Evolutionary conservation across 2,329 filamentous ascomycete genomes (phyloP).

Genomic region (Lasiodiplodia hormozganensis): DNA sequence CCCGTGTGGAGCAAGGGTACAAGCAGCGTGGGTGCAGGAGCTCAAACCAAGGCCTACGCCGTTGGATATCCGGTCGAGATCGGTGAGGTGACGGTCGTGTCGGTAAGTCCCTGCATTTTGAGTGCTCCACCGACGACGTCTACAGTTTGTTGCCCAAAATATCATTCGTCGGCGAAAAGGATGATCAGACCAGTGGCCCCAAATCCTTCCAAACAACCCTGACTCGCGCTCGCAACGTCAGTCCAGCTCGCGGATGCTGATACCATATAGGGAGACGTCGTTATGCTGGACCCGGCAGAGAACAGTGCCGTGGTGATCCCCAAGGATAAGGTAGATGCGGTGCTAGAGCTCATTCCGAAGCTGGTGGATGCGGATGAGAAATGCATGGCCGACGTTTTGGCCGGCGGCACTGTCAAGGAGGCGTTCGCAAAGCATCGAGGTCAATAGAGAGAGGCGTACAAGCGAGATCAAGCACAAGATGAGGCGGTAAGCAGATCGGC

Average conservation of each 20-base stretch:
- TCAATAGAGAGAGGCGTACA: constrained; percentile 5
- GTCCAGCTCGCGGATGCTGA: constrained; percentile 10
- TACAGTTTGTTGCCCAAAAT: background rate
- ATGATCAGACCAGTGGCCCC: background rate
- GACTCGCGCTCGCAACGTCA: background rate
- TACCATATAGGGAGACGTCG: constrained; percentile 64
- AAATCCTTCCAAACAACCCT: background rate
- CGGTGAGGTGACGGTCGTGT: constrained; percentile 45
- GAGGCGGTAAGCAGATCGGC: background rate
- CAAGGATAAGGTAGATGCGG: constrained; percentile 62
- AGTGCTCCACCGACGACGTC: background rate
- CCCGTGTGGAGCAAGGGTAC: constrained; percentile 64
- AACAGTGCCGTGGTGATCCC: constrained; percentile 73
- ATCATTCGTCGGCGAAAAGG: background rate
- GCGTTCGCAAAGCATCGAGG: constrained; percentile 66
- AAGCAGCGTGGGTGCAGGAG: constrained; percentile 65
- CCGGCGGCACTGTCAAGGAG: constrained; percentile 68
- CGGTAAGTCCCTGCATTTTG: constrained; percentile 34
- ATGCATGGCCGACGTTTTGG: constrained; percentile 64
- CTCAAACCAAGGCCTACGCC: constrained; percentile 64
- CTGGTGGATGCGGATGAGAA: constrained; percentile 52
- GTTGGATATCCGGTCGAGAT: constrained; percentile 49
- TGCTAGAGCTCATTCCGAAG: constrained; percentile 66
- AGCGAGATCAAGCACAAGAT: background rate
- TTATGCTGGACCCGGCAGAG: constrained; percentile 73